Percentiles rank a stretch among this genome's conserved stretches.
phyloP scores from a whole-genome alignment of 768 basidiomycete species.

The Calocera viscosa region DNA sequence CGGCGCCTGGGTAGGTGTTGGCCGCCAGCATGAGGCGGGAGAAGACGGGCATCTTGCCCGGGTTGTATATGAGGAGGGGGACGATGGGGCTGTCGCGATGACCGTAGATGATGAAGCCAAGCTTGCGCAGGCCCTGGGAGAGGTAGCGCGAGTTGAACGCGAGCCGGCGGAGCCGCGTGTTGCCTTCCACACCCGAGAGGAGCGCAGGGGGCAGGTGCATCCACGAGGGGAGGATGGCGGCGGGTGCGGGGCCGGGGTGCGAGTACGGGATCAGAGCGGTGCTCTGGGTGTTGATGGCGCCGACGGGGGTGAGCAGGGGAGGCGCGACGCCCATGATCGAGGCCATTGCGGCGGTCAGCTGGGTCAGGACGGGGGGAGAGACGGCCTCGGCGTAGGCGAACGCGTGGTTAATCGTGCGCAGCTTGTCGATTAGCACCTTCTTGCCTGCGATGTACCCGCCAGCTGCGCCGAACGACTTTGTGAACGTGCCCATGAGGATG shows the following conservation, averaged over 20 bases:
- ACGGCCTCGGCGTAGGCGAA: constrained; percentile 82
- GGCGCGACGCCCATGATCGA: constrained; percentile 83
- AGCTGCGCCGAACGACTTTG: constrained; percentile 84
- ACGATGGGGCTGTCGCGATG: constrained; percentile 85
- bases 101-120: constrained; percentile 96
- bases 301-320: constrained; percentile 26
- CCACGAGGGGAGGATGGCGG: constrained; percentile 60
- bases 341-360: constrained; percentile 83
- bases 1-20: constrained; percentile 37
- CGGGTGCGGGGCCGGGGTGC: constrained; percentile 60
- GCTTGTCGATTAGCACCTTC: constrained; percentile 63
- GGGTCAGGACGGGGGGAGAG: constrained; percentile 79
- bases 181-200: constrained; percentile 74
- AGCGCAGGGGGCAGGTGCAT: constrained; percentile 57
- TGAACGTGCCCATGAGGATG: constrained; percentile 97
- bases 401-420: constrained; percentile 71
- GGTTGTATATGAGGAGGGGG: constrained; percentile 81
- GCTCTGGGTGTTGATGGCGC: constrained; percentile 24
- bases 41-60: constrained; percentile 88
- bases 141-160: constrained; percentile 96
- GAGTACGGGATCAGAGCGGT: constrained; percentile 17
- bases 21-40: constrained; percentile 71
- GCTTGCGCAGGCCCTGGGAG: constrained; percentile 66
- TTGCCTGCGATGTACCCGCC: constrained; percentile 89
- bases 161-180: constrained; percentile 66